phyloP scores from a whole-genome alignment of 805 yeast genomes.

The Saturnispora kantuleensis region DNA sequence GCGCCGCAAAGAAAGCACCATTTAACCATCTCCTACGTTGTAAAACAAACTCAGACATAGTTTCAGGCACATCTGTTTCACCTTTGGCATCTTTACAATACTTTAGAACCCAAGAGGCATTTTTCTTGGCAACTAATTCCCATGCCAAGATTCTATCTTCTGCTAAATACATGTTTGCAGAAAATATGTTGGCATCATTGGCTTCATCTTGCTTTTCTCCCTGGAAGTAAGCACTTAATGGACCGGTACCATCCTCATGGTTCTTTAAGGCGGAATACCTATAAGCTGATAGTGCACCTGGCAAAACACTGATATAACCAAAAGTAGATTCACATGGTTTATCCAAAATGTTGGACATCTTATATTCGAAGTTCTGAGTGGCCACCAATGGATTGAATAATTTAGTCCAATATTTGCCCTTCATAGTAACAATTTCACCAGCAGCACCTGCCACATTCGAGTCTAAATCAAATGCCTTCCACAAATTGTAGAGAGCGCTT shows the following conservation, averaged over 20 bases:
- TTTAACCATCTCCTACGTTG: conserved; percentile 98
- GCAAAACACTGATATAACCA: conserved; percentile 88
- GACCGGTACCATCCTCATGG: conserved; percentile 88
- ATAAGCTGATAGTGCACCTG: conserved; percentile 94
- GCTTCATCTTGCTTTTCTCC: conserved; percentile 51
- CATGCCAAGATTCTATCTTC: conserved; percentile 95
- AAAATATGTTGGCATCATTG: conserved; percentile 60
- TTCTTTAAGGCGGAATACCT: conserved; percentile 79
- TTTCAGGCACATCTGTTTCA: conserved; percentile 94
- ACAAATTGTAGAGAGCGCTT: conserved; percentile 79
- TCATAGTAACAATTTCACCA: conserved; percentile 93
- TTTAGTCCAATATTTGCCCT: conserved; percentile 78
- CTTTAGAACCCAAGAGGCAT: conserved; percentile 80
- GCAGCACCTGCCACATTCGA: conserved; percentile 99
- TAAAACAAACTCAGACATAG: conserved; percentile 85
- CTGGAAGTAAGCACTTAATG: conserved; percentile 76
- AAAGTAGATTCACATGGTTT: conserved; percentile 88
- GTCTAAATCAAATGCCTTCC: conserved; percentile 96
- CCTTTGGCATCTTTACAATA: conserved; percentile 91
- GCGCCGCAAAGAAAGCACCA: conserved; percentile 96
- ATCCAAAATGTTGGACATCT: conserved; percentile 92
- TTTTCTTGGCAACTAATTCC: conserved; percentile 83
- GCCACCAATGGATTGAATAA: conserved; percentile 87
- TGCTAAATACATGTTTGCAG: conserved; percentile 94
- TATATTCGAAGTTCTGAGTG: conserved; percentile 92